Conservation (phyloP, 805 yeast species). For the Brettanomyces naardenensis region DNA sequence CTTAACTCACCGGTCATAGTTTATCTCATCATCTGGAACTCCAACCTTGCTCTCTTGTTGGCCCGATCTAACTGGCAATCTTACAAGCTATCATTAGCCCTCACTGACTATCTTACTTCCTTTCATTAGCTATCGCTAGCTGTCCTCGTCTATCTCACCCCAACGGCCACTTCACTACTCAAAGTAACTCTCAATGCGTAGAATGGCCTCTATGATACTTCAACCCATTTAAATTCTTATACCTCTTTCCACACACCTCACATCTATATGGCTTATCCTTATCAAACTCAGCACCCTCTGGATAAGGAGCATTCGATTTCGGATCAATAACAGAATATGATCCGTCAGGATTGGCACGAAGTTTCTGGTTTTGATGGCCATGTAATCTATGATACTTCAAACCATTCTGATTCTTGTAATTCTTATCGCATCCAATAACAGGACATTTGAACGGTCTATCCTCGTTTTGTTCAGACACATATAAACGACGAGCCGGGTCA, state of each 20-base stretch:
- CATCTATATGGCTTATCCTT: constrained; percentile 98
- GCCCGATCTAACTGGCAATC: too few species aligned
- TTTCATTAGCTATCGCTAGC: too few species aligned
- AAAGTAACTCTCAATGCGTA: too few species aligned
- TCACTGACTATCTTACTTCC: too few species aligned
- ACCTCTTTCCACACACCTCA: constrained; percentile 96
- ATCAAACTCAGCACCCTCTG: constrained; percentile 91
- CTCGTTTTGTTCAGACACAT: constrained; percentile 86
- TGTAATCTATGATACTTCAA: constrained; percentile 90
- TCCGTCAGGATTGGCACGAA: constrained; percentile 88
- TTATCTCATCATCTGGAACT: too few species aligned
- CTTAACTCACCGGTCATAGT: too few species aligned
- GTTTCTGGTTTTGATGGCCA: constrained; percentile 94
- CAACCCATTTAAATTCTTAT: constrained; percentile 91
- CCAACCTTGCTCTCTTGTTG: too few species aligned
- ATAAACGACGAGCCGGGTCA: constrained; percentile 92
- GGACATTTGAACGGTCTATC: constrained; percentile 96
- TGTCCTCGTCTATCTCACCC: too few species aligned
- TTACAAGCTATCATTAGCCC: too few species aligned
- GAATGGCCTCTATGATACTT: constrained; percentile 97
- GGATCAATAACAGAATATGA: constrained; percentile 91
- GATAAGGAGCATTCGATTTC: constrained; percentile 76
- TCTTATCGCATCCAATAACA: constrained; percentile 95
- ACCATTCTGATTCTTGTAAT: constrained; percentile 96
- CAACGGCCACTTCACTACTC: too few species aligned